These are phyloP conservation scores for Paramyrothecium sp. DNA, from an alignment of 2,329 filamentous ascomycete genomes.

Conservation along the genomic window DNA sequence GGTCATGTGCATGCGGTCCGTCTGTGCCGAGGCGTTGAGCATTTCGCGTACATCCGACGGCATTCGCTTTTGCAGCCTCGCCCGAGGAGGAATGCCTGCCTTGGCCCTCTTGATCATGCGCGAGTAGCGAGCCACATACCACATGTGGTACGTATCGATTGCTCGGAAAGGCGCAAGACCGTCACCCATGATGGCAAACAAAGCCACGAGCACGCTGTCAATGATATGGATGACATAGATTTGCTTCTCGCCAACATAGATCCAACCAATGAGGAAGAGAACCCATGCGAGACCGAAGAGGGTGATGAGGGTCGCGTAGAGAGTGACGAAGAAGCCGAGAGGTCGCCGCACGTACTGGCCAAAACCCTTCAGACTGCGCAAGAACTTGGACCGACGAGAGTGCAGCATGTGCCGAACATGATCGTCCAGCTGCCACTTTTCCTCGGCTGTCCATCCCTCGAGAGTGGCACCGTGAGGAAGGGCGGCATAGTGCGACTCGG, in stretches of 20 bases:
- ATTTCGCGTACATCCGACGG: conserved; percentile 12
- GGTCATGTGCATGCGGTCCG: conserved; percentile 11
- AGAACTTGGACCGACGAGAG: conserved; percentile 76
- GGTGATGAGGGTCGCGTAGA: conserved; percentile 81
- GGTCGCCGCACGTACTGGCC: conserved; percentile 74
- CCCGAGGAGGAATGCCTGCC: conserved; percentile 41
- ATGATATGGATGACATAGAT: conserved; percentile 69
- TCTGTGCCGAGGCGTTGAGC: conserved; percentile 1
- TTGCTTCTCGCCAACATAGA: conserved; percentile 74
- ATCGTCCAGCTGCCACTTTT: conserved; percentile 77
- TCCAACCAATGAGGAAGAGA: conserved; percentile 87
- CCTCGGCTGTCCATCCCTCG: conserved; percentile 71
- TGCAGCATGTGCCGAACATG: conserved; percentile 87
- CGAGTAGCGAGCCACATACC: conserved; percentile 71
- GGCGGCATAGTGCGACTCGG: conserved; percentile 73
- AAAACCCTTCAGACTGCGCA: conserved; percentile 76
- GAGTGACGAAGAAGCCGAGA: conserved; percentile 77
- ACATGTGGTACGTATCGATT: conserved; percentile 86
- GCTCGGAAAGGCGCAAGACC: conserved; percentile 72
- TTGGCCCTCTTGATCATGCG: conserved; percentile 39
- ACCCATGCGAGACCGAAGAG: conserved; percentile 87
- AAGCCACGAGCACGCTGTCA: conserved; percentile 67
- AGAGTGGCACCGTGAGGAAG: conserved; percentile 72
- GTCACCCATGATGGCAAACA: conserved; percentile 70
- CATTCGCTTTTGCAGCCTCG: conserved; percentile 16